Evolutionary conservation across 225 moss, liverwort and hornwort genomes (phyloP), one percentile per base, ranked within the genome.

Genomic region (Physcomitrellopsis africana): DNA sequence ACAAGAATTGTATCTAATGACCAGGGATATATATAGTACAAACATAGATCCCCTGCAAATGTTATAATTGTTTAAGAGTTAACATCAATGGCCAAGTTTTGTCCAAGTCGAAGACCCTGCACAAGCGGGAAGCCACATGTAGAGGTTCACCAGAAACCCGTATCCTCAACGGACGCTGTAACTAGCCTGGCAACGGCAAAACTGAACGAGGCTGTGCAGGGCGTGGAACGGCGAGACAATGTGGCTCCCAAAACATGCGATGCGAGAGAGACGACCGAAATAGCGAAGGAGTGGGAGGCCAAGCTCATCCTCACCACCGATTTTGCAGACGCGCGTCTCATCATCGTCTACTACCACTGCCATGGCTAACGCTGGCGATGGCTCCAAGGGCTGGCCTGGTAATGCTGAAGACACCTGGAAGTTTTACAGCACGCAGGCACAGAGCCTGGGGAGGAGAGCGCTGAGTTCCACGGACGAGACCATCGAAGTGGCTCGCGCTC

Each of bases 381-480:
- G 47, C 54, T 51, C 72, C 73, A 79, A 73, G 64, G 57, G 42
- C 53, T 68, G 24, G 68, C 68, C 73, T 13, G 62, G 41, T 45
- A 84, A 81, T 72, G 75, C 83, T 32, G 77, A 80, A 12, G 84
- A 84, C 65, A 68, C 84, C 45, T 87, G 87, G 87, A 72, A 65
- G 80, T 84, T 77, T 77, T 87, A 84, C 80, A 60, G 77, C 24
- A 80, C 84, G 68, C 84, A 87, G 84, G 87, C 84, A 65, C 82
- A 87, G 84, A 87, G 41, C 75, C 64, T 87, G 68, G 75, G 84
- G 20, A 77, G 85, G 80, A 82, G 80, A 65, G 87, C 87, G 47
- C 84, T 87, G 16, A 72, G 65, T 52, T 82, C 84, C 80, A 87
- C 87, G 3, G 87, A 87, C 16, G 82, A 85, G 9, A 84, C 62